Evolutionary conservation across 139 green algal genomes (phyloP), one percentile per base, ranked within the genome.

Genomic region (Coccomyxa sp.): DNA sequence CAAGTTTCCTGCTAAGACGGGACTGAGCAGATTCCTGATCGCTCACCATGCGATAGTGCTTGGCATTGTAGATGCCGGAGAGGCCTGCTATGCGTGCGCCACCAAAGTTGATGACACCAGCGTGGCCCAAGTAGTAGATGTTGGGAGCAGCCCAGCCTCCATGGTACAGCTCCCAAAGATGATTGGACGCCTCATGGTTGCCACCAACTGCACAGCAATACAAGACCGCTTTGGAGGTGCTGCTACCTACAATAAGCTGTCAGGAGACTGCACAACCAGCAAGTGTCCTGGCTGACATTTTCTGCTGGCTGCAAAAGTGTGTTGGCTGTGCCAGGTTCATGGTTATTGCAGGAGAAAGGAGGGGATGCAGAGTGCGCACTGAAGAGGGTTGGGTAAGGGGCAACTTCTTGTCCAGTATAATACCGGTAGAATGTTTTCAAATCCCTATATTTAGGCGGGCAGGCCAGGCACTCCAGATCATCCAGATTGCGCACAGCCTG

Each of bases 351-450:
- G 38, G 3, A 11, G 38, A 51, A 51, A 51, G 38, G 38, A 51
- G 63, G 4, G 63, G 63, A 71, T 71, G 71, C 32, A n/a, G 57
- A 51, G 58, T 32, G 78, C 92, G 87, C 84, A 97, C 95, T 94
- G 88, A 99, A 99, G 3, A 99, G 66, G 0, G 97, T 99, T 67
- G 94, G 97, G 68, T 93, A 91, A 71, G 96, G 96, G 30, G 97
- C 93, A 13, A 77, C 38, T 67, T 83, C 84, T 75, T 93, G 87
- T 0, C 97, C 97, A 0, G 86, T 92, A 87, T 98, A 99, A 89
- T 99, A 99, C 89, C 95, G 96, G 90, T 96, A 96, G 83, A 99
- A 99, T 16, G 84, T 94, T 81, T 93, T 93, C 38, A 99, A 91
- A 14, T 88, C 31, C 13, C 95, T 90, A 90, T 98, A 99, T 88